Conservation (phyloP, 805 yeast genomes). For the Candida parachauliodes region DNA sequence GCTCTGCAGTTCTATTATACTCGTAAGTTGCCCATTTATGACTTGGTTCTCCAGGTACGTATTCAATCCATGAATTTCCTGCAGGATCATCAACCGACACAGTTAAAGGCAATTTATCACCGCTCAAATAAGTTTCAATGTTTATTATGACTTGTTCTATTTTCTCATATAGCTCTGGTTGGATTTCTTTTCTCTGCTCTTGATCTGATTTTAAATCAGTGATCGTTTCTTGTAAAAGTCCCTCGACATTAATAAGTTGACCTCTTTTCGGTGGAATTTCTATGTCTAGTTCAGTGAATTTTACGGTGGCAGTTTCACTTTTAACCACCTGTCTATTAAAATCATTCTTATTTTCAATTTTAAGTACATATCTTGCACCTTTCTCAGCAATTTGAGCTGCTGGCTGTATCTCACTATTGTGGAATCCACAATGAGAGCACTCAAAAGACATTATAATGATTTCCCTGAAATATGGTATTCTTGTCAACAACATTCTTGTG, state of each 20-base stretch:
- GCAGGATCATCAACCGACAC: slow-evolving; percentile 87
- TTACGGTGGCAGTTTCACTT: slow-evolving; percentile 78
- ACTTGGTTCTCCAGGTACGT: slow-evolving; percentile 76
- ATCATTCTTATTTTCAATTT: slow-evolving; percentile 66
- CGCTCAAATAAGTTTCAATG: slow-evolving; percentile 58
- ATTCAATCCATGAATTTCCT: slow-evolving; percentile 96
- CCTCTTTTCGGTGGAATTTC: slow-evolving; percentile 97
- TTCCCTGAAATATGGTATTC: slow-evolving; percentile 89
- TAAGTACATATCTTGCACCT: slow-evolving; percentile 71
- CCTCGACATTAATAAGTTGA: slow-evolving; percentile 89
- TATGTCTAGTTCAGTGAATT: slow-evolving; percentile 78
- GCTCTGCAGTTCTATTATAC: slow-evolving; percentile 82
- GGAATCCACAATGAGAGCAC: slow-evolving; percentile 92
- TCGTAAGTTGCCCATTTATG: slow-evolving; percentile 88
- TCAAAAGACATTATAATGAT: slow-evolving; percentile 91
- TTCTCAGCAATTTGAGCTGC: slow-evolving; percentile 89
- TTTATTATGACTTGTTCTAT: slow-evolving; percentile 66
- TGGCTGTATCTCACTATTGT: slow-evolving; percentile 92
- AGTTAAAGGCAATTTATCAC: slow-evolving; percentile 73
- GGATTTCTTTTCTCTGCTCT: slow-evolving; percentile 66
- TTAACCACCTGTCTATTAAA: slow-evolving; percentile 89
- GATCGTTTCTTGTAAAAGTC: slow-evolving; percentile 77
- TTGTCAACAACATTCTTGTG: slow-evolving; percentile 79
- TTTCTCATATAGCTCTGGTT: slow-evolving; percentile 72
- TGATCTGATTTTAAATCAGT: slow-evolving; percentile 81